phyloP scores from a whole-genome alignment of 2,329 filamentous ascomycete genomes.

The Sporothrix inflata region DNA sequence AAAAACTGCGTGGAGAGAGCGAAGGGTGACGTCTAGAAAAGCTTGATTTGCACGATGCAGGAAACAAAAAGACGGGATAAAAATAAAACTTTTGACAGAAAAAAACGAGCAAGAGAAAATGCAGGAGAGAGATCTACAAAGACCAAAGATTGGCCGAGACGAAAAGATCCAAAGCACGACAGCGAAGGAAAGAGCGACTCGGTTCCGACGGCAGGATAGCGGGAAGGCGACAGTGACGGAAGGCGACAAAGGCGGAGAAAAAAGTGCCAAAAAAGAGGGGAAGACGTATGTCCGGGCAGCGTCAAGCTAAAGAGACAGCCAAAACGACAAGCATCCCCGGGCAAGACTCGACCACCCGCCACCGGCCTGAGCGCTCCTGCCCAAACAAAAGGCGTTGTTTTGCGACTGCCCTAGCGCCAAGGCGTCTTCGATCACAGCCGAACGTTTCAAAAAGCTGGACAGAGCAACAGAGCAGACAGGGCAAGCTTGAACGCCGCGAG shows the following conservation, averaged over 20 bases:
- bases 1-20: neutral
- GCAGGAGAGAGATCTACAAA: neutral
- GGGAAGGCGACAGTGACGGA: neutral
- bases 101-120: neutral
- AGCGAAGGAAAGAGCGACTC: conserved; percentile 17
- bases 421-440: neutral
- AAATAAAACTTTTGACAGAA: neutral
- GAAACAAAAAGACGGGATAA: neutral
- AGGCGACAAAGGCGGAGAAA: neutral
- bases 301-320: neutral
- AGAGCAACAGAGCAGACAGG: neutral
- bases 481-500: neutral
- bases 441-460: conserved; percentile 1
- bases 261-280: conserved; percentile 11
- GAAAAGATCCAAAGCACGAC: conserved; percentile 1
- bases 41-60: neutral
- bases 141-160: conserved; percentile 3
- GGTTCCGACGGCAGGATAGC: conserved; percentile 14
- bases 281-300: neutral
- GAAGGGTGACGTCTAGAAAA: neutral
- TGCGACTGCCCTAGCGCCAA: conserved; percentile 6
- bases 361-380: neutral
- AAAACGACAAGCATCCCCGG: neutral
- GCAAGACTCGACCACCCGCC: neutral
- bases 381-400: neutral